Conservation (phyloP, 345 rosid genomes). For the Bruguiera sexangula region DNA sequence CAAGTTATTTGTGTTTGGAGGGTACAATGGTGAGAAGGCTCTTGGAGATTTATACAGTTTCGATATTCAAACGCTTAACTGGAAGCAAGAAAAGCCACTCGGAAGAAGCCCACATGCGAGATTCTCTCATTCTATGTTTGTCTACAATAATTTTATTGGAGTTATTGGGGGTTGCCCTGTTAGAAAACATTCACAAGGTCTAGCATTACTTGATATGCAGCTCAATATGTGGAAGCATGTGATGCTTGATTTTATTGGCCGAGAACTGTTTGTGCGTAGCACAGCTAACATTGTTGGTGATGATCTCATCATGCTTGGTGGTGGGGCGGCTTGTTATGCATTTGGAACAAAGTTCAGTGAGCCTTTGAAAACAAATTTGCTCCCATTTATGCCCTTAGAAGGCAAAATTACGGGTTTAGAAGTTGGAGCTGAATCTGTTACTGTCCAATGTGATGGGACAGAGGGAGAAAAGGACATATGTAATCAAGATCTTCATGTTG, state of each 20-base stretch:
- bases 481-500: slow-evolving; percentile 26
- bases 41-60: slow-evolving; percentile 78
- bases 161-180: slow-evolving; percentile 94
- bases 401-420: slow-evolving; percentile 8
- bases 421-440: slow-evolving; percentile 25
- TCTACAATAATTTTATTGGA: slow-evolving; percentile 59
- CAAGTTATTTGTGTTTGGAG: slow-evolving; percentile 70
- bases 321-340: slow-evolving; percentile 96
- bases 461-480: slow-evolving; percentile 19
- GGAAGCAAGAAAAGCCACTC: slow-evolving; percentile 65
- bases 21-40: slow-evolving; percentile 65
- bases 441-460: slow-evolving; percentile 22
- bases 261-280: slow-evolving; percentile 70
- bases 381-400: slow-evolving; percentile 32
- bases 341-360: slow-evolving; percentile 92
- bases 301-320: slow-evolving; percentile 76
- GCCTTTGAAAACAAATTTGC: slow-evolving; percentile 67
- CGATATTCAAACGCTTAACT: slow-evolving; percentile 47
- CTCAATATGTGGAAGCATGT: slow-evolving; percentile 57
- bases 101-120: slow-evolving; percentile 78
- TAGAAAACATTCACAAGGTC: slow-evolving; percentile 58
- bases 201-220: slow-evolving; percentile 64
- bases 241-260: slow-evolving; percentile 52
- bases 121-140: slow-evolving; percentile 89
- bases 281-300: slow-evolving; percentile 65